Percentiles rank a stretch among this genome's conserved stretches.
These are phyloP conservation scores for Hypholoma fasciculare DNA, from an alignment of 768 basidiomycete species.

Conservation along the genomic window DNA sequence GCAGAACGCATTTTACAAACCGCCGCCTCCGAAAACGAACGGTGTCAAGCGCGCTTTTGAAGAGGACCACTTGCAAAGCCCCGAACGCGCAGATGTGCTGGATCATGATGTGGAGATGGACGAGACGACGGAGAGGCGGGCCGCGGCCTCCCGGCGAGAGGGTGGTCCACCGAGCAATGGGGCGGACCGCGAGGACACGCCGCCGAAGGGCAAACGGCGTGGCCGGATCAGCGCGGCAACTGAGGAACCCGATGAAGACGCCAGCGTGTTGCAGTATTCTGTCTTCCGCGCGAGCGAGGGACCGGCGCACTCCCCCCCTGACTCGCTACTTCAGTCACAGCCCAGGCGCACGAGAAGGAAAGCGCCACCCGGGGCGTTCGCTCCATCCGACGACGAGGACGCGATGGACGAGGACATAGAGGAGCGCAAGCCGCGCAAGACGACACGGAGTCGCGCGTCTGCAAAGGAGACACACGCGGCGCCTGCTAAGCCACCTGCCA, in stretches of 20 bases:
- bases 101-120: conserved; percentile 22
- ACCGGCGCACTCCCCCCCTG: conserved; percentile 18
- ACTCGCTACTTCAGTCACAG: conserved; percentile 24
- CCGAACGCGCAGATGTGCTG: conserved; percentile 14
- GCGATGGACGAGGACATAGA: conserved; percentile 25
- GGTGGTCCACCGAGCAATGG: neutral
- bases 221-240: conserved; percentile 8
- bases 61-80: conserved; percentile 17
- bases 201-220: conserved; percentile 4
- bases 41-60: conserved; percentile 34
- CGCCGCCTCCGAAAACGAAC: conserved; percentile 36
- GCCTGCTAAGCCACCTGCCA: conserved; percentile 5
- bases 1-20: conserved; percentile 69
- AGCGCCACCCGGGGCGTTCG: conserved; percentile 18
- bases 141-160: neutral
- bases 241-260: conserved; percentile 17
- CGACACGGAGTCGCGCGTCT: conserved; percentile 11
- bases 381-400: conserved; percentile 21
- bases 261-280: conserved; percentile 25
- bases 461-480: conserved; percentile 1
- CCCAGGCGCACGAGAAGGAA: conserved; percentile 2
- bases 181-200: neutral
- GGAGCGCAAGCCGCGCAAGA: conserved; percentile 8
- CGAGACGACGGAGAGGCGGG: neutral
- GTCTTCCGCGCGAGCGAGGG: conserved; percentile 24